phyloP scores from a whole-genome alignment of 179 eudicot genomes.

The Spinacia oleracea region DNA sequence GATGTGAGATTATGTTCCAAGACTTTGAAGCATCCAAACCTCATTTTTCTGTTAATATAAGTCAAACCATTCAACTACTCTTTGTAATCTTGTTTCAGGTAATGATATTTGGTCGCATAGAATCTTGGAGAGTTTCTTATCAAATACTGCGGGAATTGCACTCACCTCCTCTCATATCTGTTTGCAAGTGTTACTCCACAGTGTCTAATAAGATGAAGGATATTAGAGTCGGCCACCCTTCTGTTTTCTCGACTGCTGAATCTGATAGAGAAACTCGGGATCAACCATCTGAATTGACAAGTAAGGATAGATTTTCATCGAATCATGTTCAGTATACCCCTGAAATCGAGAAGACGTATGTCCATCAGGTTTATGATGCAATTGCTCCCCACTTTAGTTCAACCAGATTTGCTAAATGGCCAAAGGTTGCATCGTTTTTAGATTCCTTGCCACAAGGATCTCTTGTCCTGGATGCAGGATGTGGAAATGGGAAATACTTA shows the following conservation, averaged over 20 bases:
- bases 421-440: conserved; percentile 80
- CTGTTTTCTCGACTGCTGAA: conserved; percentile 16
- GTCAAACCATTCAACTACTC: neutral
- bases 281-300: conserved; percentile 11
- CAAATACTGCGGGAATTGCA: neutral
- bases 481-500: conserved; percentile 95
- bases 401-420: conserved; percentile 96
- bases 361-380: conserved; percentile 93
- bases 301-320: conserved; percentile 20
- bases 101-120: conserved; percentile 1
- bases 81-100: conserved; percentile 5
- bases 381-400: conserved; percentile 97
- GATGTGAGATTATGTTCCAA: neutral
- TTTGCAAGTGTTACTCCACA: neutral
- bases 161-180: neutral
- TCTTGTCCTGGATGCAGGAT: conserved; percentile 84
- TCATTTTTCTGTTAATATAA: neutral
- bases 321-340: conserved; percentile 62
- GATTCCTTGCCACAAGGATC: conserved; percentile 70
- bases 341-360: conserved; percentile 88
- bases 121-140: neutral
- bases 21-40: neutral
- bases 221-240: conserved; percentile 32
- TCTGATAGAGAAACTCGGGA: conserved; percentile 17
- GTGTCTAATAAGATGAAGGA: conserved; percentile 32